phyloP scores from a whole-genome alignment of 495 filamentous ascomycete genomes.

The Pyronema domesticum region DNA sequence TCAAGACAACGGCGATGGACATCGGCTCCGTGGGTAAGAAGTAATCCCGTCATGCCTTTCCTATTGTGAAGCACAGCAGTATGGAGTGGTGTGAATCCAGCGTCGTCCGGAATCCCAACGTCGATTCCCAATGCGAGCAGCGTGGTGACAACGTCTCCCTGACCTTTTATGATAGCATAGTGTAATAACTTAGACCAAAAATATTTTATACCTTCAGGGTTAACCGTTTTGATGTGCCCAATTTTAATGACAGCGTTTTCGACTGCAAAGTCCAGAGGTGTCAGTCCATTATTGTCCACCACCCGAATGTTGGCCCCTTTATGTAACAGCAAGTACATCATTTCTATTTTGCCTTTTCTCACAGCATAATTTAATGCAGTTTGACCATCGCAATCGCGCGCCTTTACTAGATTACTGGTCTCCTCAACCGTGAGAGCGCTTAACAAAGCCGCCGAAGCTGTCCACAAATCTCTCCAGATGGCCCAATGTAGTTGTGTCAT shows the following conservation, averaged over 20 bases:
- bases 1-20: neutral
- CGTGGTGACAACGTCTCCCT: constrained; percentile 10
- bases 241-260: constrained; percentile 14
- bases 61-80: neutral
- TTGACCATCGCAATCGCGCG: neutral
- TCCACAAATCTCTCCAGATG: constrained; percentile 4
- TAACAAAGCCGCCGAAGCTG: neutral
- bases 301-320: neutral
- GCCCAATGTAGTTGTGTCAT: constrained; percentile 3
- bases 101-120: neutral
- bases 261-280: constrained; percentile 18
- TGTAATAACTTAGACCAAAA: too few relatives aligned
- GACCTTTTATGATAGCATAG: constrained; percentile 9
- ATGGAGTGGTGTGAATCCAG: neutral
- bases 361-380: constrained; percentile 7
- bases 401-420: neutral
- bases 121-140: neutral
- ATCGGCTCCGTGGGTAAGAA: neutral
- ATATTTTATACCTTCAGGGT: too few relatives aligned
- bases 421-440: neutral
- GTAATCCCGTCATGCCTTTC: neutral
- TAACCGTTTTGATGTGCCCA: constrained; percentile 11
- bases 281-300: constrained; percentile 1
- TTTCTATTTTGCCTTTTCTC: neutral
- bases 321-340: constrained; percentile 3